A percentile compares a stretch with the other conserved stretches of the same genome.
These are phyloP conservation scores for Solanum peruvianum DNA, from an alignment of 257 asterid species.

Conservation along the genomic window DNA sequence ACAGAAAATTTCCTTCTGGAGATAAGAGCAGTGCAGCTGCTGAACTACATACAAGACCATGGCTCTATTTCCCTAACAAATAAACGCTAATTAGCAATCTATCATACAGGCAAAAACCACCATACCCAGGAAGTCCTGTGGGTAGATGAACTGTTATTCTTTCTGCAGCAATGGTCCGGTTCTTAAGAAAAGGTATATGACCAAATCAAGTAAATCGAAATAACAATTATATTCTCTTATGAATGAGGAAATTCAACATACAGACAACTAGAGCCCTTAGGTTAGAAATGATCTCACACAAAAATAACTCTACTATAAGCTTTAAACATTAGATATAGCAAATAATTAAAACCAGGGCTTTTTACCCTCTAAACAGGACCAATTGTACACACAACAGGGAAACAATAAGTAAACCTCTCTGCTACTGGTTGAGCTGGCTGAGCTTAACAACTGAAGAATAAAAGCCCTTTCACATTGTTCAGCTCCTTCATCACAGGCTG, in stretches of 20 bases:
- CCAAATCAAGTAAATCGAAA: not conserved
- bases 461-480: conserved; percentile 73
- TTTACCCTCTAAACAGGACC: not conserved
- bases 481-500: conserved; percentile 68
- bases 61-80: not conserved
- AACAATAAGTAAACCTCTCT: conserved; percentile 43
- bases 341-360: not conserved
- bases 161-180: not conserved
- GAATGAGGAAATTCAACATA: not conserved
- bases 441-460: conserved; percentile 58
- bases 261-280: not conserved
- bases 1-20: not conserved
- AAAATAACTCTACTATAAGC: not conserved
- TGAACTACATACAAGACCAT: not conserved
- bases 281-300: not conserved
- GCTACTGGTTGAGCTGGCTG: conserved; percentile 26
- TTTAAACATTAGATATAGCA: not conserved
- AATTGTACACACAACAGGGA: conserved; percentile 1
- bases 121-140: not conserved
- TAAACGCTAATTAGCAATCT: not conserved
- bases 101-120: not conserved
- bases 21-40: not conserved
- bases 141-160: not conserved
- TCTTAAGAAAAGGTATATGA: not conserved
- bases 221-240: not conserved